A percentile compares a stretch with the other conserved stretches of the same genome.
Conservation (phyloP, 2,329 filamentous ascomycete species). For the Colletotrichum viniferum region DNA sequence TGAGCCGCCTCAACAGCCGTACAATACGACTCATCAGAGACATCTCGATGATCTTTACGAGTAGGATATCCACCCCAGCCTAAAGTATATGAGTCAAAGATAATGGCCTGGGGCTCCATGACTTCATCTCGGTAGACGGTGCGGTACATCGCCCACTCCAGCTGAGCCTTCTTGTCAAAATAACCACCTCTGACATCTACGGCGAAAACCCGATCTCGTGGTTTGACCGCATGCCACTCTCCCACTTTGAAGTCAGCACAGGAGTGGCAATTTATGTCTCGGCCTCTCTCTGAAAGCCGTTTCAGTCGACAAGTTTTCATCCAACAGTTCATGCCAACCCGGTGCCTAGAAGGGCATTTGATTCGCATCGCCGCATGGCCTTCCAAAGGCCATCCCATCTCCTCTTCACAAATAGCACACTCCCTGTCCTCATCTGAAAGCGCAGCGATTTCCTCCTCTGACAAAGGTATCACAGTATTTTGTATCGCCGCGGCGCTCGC, state of each 20-base stretch:
- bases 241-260: neutral
- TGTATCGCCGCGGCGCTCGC: neutral
- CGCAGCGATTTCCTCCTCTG: neutral
- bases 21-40: neutral
- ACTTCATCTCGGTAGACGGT: neutral
- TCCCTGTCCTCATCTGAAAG: neutral
- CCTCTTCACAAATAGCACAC: neutral
- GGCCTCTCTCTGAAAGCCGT: too few relatives aligned
- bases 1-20: neutral
- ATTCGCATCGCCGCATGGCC: neutral
- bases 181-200: neutral
- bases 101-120: neutral
- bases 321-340: slow-evolving; percentile 5
- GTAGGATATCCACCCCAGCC: neutral
- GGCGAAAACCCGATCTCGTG: neutral
- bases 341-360: neutral
- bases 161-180: neutral
- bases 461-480: neutral
- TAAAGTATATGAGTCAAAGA: neutral
- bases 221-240: neutral
- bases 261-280: neutral
- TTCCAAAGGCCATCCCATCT: neutral
- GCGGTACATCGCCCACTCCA: neutral
- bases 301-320: neutral
- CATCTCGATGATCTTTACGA: neutral